Base-by-base conservation (phyloP, 768 basidiomycete genomes). In the Melanogaster broomeanus region DNA sequence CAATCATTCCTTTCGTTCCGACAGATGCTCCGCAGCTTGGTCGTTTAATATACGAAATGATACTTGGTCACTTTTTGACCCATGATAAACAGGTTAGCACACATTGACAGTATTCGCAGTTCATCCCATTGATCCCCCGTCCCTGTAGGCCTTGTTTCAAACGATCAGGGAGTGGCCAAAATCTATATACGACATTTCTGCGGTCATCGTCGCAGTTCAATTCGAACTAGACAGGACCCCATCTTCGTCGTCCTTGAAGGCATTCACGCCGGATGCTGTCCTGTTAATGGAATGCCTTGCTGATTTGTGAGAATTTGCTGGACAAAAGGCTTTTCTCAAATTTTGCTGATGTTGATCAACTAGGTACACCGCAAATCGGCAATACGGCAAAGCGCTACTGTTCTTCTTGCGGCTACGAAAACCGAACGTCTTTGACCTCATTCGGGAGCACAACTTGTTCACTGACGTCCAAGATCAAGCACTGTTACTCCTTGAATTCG, bases 391-490 rank as follows among this genome's bases (percentile, higher is more conserved):
- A 72, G 97, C 97, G 0, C 74, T 99, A 0, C 91, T 91, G 0
- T 98, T 83, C 72, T 92, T 88, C 74, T 78, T 99, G 15, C 82
- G 91, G 8, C 77, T 98, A 15, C 84, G 94, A 42, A 78, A 87
- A 44, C 84, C 93, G 7, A 87, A 93, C 60, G 96, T 98, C 12
- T 96, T 99, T 67, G 88, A 94, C 53, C 85, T 99, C 49, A 97
- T 99, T 60, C 79, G 88, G 31, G 93, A 97, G 48, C 77, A 97
- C 64, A 96, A 96, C 61, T 74, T 99, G 6, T 99, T 97, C 69
- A 90, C 94, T 21, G 92, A 91, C 49, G 91, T 99, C 2, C 88
- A 91, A 63, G 94, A 98, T 62, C 94, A 97, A 69, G 93, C 90
- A 16, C 74, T 97, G 3, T 76, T 93, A 11, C 82, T 99, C 2